These are phyloP conservation scores for Emergomyces pasteurianus DNA, from an alignment of 2,329 filamentous ascomycete species.

Conservation along the genomic window DNA sequence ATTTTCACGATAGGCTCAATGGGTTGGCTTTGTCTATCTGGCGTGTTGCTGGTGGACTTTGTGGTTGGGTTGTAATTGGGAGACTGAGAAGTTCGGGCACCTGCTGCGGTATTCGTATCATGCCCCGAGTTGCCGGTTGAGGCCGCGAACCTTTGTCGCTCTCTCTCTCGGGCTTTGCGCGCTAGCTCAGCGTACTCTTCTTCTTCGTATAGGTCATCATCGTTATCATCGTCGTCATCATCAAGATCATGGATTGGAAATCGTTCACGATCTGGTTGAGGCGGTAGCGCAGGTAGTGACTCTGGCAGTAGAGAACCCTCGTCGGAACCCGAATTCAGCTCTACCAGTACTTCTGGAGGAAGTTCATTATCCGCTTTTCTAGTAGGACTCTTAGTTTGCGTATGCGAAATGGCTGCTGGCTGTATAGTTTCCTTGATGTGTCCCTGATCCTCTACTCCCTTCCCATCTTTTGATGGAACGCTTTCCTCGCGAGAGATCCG, in stretches of 20 bases:
- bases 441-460: not conserved
- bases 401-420: not conserved
- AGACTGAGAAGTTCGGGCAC: conserved; percentile 4
- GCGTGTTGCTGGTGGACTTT: not conserved
- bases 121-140: conserved; percentile 4
- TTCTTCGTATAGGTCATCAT: conserved; percentile 15
- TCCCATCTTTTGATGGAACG: not conserved
- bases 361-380: not conserved
- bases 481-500: conserved; percentile 14
- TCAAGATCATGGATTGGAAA: not conserved
- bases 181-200: conserved; percentile 34
- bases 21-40: conserved; percentile 6
- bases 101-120: not conserved
- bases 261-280: not conserved
- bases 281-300: not conserved
- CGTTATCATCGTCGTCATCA: conserved; percentile 13
- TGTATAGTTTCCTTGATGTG: not conserved
- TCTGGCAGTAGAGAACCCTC: not conserved
- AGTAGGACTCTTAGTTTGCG: not conserved
- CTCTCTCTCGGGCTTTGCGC: conserved; percentile 30
- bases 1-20: conserved; percentile 47
- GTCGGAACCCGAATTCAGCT: not conserved
- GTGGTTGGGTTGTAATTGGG: conserved; percentile 6
- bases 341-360: not conserved
- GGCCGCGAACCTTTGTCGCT: conserved; percentile 9